Conservation (phyloP, 2,329 filamentous ascomycete species). For the Colletotrichum higginsianum region DNA sequence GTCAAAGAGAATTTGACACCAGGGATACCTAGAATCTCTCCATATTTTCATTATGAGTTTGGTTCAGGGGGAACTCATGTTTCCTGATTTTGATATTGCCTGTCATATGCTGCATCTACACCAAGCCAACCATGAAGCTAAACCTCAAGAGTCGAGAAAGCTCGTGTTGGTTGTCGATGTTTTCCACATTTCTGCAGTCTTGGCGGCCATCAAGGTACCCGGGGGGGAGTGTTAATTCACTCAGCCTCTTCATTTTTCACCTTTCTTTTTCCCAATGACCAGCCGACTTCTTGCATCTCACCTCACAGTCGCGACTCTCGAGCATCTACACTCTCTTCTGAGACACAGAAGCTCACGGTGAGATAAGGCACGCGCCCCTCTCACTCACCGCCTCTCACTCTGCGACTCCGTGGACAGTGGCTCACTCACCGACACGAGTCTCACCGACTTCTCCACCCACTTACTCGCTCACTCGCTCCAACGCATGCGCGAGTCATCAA, state of each 20-base stretch:
- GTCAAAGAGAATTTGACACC: background rate
- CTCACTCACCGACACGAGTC: background rate
- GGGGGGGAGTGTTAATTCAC: background rate
- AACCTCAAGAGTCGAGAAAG: background rate
- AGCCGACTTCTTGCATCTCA: background rate
- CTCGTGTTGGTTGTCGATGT: background rate
- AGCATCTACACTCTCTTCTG: background rate
- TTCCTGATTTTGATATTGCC: too few relatives aligned
- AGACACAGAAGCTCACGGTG: too few relatives aligned
- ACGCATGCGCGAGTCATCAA: background rate
- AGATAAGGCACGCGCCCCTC: background rate
- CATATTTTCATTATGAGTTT: too few relatives aligned
- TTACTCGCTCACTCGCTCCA: background rate
- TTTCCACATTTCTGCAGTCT: slow-evolving; percentile 17
- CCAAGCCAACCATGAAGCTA: background rate
- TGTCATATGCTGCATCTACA: too few relatives aligned
- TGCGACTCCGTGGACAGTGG: background rate
- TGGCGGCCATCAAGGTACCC: slow-evolving; percentile 43
- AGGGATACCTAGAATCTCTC: too few relatives aligned
- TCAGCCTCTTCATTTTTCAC: background rate
- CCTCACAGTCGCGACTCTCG: background rate
- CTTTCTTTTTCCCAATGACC: background rate
- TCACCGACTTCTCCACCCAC: background rate
- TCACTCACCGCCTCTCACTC: background rate
- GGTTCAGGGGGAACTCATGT: too few relatives aligned